Conservation (phyloP, 2,329 filamentous ascomycete species). For the Colletotrichum liriopes region DNA sequence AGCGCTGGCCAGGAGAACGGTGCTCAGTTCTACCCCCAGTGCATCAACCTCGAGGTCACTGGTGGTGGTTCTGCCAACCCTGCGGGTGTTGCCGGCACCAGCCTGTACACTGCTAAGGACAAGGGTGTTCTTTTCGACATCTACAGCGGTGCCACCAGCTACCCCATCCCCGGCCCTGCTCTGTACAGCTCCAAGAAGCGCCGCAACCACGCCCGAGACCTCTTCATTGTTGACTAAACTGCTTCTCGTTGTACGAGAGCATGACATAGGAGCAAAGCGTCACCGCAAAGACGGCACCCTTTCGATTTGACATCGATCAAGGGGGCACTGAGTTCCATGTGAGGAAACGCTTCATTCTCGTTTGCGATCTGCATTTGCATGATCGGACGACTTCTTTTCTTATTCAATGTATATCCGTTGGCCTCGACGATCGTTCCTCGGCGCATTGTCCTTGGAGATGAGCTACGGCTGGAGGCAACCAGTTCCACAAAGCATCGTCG, state of each 20-base stretch:
- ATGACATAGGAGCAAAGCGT: neutral
- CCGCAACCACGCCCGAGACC: conserved; percentile 36
- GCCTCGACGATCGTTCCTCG: conserved; percentile 32
- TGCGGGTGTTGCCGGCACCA: conserved; percentile 52
- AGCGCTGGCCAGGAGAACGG: conserved; percentile 57
- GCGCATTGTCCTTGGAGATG: conserved; percentile 14
- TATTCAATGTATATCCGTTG: conserved; percentile 37
- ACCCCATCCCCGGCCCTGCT: conserved; percentile 53
- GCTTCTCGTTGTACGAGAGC: neutral
- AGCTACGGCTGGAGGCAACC: conserved; percentile 38
- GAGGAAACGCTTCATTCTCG: conserved; percentile 12
- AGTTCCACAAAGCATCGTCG: conserved; percentile 31
- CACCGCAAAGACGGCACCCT: conserved; percentile 27
- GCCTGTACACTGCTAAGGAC: conserved; percentile 54
- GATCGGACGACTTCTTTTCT: conserved; percentile 16
- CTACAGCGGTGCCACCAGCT: conserved; percentile 48
- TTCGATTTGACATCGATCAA: conserved; percentile 8
- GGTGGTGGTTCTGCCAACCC: conserved; percentile 54
- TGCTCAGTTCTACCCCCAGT: conserved; percentile 68
- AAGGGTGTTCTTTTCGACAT: conserved; percentile 56
- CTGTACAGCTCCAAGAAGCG: conserved; percentile 35
- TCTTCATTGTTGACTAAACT: conserved; percentile 21
- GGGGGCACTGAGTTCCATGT: conserved; percentile 4
- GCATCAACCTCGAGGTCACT: conserved; percentile 64
- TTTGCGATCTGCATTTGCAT: neutral